Evolutionary conservation across 306 rosid genomes (phyloP).

Genomic region (Fragaria nilgerrensis): DNA sequence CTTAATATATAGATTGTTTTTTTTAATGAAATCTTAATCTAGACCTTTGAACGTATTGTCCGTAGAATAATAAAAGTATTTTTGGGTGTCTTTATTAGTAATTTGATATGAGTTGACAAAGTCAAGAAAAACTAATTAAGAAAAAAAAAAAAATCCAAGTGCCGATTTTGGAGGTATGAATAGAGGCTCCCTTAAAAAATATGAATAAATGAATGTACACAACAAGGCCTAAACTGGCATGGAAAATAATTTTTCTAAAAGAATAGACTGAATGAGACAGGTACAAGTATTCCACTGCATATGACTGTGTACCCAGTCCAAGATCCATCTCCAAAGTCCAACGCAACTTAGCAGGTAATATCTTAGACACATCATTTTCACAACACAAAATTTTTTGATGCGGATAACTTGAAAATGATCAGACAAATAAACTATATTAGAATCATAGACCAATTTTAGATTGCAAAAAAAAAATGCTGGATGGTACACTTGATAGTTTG

Average conservation of each 20-base stretch:
- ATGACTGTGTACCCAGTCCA: not conserved
- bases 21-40: no score
- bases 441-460: not conserved
- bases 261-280: not conserved
- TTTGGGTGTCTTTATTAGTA: no score
- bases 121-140: no score
- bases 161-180: no score
- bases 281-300: not conserved
- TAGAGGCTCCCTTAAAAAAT: not conserved
- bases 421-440: not conserved
- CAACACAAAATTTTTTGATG: not conserved
- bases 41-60: no score
- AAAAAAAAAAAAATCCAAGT: no score
- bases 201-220: not conserved
- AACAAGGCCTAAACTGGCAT: not conserved
- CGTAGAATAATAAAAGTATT: no score
- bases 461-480: not conserved
- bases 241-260: not conserved
- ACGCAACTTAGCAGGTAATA: not conserved
- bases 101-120: no score
- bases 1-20: no score
- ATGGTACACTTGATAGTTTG: not conserved
- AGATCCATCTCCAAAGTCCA: not conserved
- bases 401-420: not conserved
- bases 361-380: not conserved